Conservation (phyloP, 495 filamentous ascomycete species). For the Daldinia loculata region DNA sequence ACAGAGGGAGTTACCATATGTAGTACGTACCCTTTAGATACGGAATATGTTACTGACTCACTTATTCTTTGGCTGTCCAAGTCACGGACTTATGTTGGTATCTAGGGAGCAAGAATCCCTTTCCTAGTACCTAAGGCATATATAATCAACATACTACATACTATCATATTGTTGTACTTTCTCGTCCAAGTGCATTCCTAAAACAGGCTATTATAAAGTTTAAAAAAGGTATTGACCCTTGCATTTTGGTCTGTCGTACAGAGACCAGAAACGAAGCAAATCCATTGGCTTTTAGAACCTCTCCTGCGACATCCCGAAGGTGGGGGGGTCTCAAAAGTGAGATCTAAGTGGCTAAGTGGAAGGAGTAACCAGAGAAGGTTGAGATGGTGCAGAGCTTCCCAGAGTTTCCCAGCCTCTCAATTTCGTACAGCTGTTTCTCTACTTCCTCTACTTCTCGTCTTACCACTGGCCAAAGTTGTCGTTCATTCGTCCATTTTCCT, state of each 20-base stretch:
- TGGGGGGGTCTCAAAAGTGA: constrained; percentile 28
- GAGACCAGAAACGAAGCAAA: constrained; percentile 25
- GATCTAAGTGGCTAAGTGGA: constrained; percentile 36
- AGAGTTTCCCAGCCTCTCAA: constrained; percentile 57
- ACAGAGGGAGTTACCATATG: neutral
- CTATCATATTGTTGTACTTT: neutral
- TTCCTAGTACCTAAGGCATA: neutral
- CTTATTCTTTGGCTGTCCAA: neutral
- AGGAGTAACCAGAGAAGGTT: constrained; percentile 15
- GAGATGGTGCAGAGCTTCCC: constrained; percentile 45
- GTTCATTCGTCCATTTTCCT: neutral
- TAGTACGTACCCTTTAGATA: neutral
- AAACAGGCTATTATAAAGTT: constrained; percentile 40
- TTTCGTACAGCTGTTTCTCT: constrained; percentile 41
- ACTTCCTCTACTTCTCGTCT: constrained; percentile 20
- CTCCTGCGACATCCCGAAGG: constrained; percentile 42
- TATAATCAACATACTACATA: neutral
- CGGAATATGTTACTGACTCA: constrained; percentile 7
- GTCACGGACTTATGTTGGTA: neutral
- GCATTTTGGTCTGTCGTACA: constrained; percentile 40
- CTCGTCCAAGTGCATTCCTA: constrained; percentile 16
- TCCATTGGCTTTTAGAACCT: constrained; percentile 20
- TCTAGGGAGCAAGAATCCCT: neutral
- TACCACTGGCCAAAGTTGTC: constrained; percentile 1
- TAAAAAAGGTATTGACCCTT: constrained; percentile 39